A percentile compares a stretch with the other conserved stretches of the same genome.
phyloP scores from a whole-genome alignment of 768 basidiomycete species.

The Phallus indusiatus region DNA sequence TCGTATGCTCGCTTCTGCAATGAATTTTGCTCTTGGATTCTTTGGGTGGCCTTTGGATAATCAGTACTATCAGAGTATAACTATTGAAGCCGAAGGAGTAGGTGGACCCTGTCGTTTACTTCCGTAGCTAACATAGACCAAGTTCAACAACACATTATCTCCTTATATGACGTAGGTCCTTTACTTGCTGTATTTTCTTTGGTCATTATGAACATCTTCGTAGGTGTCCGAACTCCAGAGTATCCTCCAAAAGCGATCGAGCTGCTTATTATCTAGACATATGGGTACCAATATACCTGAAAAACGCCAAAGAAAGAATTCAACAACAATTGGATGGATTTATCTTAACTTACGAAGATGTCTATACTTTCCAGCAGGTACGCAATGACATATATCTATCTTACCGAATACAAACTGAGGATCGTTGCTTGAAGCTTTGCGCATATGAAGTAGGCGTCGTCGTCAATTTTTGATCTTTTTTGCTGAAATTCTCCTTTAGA shows the following conservation, averaged over 20 bases:
- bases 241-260: constrained; percentile 42
- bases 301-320: constrained; percentile 52
- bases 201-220: not conserved
- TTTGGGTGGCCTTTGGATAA: constrained; percentile 37
- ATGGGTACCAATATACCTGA: constrained; percentile 70
- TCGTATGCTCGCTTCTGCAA: constrained; percentile 43
- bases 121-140: not conserved
- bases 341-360: constrained; percentile 53
- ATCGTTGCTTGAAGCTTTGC: constrained; percentile 36
- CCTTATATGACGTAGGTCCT: constrained; percentile 63
- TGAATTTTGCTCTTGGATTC: constrained; percentile 44
- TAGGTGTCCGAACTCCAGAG: constrained; percentile 56
- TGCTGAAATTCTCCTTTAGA: constrained; percentile 32
- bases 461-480: not conserved
- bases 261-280: constrained; percentile 43
- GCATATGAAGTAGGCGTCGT: constrained; percentile 61
- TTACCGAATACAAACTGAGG: not conserved
- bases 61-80: constrained; percentile 37
- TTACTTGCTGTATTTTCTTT: not conserved
- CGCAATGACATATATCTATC: not conserved
- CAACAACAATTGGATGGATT: constrained; percentile 51
- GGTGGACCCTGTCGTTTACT: constrained; percentile 7
- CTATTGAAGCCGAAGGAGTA: constrained; percentile 29
- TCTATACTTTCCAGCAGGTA: constrained; percentile 65
- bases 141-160: constrained; percentile 81